These are phyloP conservation scores for Lachancea mirantina DNA, from an alignment of 805 yeast species.

Conservation along the genomic window DNA sequence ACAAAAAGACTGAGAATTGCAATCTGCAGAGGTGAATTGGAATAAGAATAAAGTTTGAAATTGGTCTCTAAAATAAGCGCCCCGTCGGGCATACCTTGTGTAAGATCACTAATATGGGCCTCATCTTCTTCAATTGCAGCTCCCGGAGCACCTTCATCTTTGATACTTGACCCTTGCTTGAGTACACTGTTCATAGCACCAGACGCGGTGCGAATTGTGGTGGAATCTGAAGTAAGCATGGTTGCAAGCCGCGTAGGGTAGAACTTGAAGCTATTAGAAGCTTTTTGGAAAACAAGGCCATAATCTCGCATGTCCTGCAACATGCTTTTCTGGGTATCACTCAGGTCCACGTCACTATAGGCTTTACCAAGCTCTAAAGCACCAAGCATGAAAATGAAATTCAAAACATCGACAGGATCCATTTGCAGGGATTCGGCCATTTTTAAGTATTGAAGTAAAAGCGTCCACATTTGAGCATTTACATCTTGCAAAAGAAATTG, in stretches of 20 bases:
- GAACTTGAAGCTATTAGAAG: constrained; percentile 52
- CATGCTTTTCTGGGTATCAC: constrained; percentile 78
- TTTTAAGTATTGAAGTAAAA: constrained; percentile 77
- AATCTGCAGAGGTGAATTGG: constrained; percentile 89
- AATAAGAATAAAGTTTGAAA: constrained; percentile 86
- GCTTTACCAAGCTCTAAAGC: constrained; percentile 87
- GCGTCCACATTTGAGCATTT: constrained; percentile 91
- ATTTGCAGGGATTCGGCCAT: constrained; percentile 76
- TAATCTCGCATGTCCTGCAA: constrained; percentile 84
- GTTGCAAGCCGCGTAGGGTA: constrained; percentile 91
- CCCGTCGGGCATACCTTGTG: constrained; percentile 39
- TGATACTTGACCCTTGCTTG: constrained; percentile 21
- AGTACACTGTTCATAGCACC: constrained; percentile 67
- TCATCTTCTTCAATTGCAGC: constrained; percentile 23
- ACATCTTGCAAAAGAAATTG: constrained; percentile 90
- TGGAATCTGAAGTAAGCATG: constrained; percentile 77
- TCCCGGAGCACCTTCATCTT: constrained; percentile 11
- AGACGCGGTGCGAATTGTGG: constrained; percentile 64
- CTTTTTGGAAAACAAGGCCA: constrained; percentile 75
- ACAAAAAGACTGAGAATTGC: constrained; percentile 87
- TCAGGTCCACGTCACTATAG: constrained; percentile 62
- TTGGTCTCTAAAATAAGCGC: constrained; percentile 88
- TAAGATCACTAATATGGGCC: constrained; percentile 21
- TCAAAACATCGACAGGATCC: constrained; percentile 94
- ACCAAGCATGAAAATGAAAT: constrained; percentile 89